Percentiles rank a stretch among this genome's conserved stretches.
phyloP scores from a whole-genome alignment of 768 basidiomycete genomes.

The Lactarius tabidus region DNA sequence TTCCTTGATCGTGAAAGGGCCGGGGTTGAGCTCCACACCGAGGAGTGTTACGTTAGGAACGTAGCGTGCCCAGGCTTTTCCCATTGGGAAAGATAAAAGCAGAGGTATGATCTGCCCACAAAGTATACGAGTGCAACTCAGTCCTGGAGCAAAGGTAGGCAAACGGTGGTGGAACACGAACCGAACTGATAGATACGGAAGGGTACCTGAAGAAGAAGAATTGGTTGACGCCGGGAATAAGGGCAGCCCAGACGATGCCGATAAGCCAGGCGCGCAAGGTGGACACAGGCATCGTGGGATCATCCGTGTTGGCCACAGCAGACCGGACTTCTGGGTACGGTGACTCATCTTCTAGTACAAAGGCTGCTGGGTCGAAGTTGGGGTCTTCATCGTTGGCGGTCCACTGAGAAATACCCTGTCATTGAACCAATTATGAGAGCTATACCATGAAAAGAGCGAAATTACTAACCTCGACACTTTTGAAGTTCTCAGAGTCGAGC shows the following conservation, averaged over 20 bases:
- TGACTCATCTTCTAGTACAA: slow-evolving; percentile 40
- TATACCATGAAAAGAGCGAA: neutral
- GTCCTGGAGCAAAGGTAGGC: neutral
- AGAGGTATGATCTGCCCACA: slow-evolving; percentile 50
- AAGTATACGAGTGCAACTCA: neutral
- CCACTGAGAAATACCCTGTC: neutral
- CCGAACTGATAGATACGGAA: slow-evolving; percentile 29
- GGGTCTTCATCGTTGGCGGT: slow-evolving; percentile 17
- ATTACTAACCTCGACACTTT: neutral
- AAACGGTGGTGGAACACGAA: neutral
- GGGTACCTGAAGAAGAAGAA: slow-evolving; percentile 73
- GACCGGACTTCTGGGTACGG: slow-evolving; percentile 53
- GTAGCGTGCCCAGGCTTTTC: slow-evolving; percentile 51
- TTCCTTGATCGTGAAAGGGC: slow-evolving; percentile 72
- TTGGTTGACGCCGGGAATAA: slow-evolving; percentile 71
- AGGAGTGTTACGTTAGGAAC: slow-evolving; percentile 52
- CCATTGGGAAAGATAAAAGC: slow-evolving; percentile 62
- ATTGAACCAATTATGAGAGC: neutral
- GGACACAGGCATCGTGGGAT: slow-evolving; percentile 37
- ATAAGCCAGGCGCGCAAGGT: slow-evolving; percentile 39
- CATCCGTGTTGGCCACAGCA: slow-evolving; percentile 46
- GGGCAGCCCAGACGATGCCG: slow-evolving; percentile 44
- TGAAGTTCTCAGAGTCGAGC: neutral
- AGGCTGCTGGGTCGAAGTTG: slow-evolving; percentile 17
- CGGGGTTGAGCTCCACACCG: slow-evolving; percentile 55